phyloP scores from a whole-genome alignment of 2,329 filamentous ascomycete species.

The Penicillium griseofulvum region DNA sequence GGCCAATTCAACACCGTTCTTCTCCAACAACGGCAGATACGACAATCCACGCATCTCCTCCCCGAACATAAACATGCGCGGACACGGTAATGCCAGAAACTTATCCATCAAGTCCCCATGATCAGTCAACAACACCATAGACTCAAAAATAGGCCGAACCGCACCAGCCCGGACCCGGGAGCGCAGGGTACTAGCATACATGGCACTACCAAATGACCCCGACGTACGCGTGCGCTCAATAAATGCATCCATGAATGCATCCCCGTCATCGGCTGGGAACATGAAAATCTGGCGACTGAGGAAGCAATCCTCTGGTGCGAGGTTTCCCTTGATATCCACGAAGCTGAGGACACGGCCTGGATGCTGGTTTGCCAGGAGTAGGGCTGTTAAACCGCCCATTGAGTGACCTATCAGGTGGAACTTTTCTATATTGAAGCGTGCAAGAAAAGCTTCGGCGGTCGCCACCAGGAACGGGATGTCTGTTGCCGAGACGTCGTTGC shows the following conservation, averaged over 20 bases:
- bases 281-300: slow-evolving; percentile 26
- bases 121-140: slow-evolving; percentile 25
- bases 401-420: slow-evolving; percentile 29
- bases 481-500: slow-evolving; percentile 17
- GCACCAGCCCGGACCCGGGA: slow-evolving; percentile 17
- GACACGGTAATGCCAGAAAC: slow-evolving; percentile 16
- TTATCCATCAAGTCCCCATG: slow-evolving; percentile 17
- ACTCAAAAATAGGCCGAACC: slow-evolving; percentile 23
- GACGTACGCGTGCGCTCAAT: slow-evolving; percentile 15
- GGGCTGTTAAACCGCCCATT: slow-evolving; percentile 26
- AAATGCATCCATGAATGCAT: slow-evolving; percentile 21
- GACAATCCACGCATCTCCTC: slow-evolving; percentile 20
- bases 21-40: slow-evolving; percentile 17
- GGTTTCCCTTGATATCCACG: slow-evolving; percentile 26
- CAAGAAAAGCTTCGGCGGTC: slow-evolving; percentile 19
- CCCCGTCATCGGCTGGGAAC: slow-evolving; percentile 11
- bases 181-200: slow-evolving; percentile 23
- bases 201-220: slow-evolving; percentile 10
- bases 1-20: slow-evolving; percentile 22
- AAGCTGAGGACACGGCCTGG: slow-evolving; percentile 22
- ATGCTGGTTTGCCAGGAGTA: slow-evolving; percentile 17
- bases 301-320: slow-evolving; percentile 27
- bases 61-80: slow-evolving; percentile 26
- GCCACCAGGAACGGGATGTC: slow-evolving; percentile 27
- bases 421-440: slow-evolving; percentile 16